phyloP scores from a whole-genome alignment of 78 protist species.

The Speleostelium caveatum region DNA sequence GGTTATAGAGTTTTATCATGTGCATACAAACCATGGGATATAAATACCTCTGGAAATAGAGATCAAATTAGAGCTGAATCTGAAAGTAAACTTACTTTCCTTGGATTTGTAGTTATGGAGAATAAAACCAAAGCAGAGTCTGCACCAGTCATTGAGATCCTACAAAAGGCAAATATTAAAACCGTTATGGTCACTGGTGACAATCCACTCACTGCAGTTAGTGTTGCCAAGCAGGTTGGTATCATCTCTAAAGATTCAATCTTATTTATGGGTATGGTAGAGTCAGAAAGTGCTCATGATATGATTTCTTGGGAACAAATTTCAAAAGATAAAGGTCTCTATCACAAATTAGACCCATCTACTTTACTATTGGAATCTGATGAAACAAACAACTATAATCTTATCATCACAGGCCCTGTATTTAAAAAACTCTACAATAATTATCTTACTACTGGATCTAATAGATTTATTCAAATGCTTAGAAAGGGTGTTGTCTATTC shows the following conservation, averaged over 20 bases:
- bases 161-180: conserved; percentile 80
- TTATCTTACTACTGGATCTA: conserved; percentile 1
- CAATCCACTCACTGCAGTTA: conserved; percentile 92
- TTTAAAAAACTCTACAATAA: conserved; percentile 56
- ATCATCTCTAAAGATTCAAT: conserved; percentile 42
- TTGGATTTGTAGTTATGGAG: conserved; percentile 82
- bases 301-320: conserved; percentile 30
- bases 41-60: background rate
- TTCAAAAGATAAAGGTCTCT: background rate
- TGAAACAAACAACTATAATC: background rate
- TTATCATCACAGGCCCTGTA: conserved; percentile 66
- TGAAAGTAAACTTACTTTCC: conserved; percentile 75
- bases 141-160: conserved; percentile 32
- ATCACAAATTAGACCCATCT: conserved; percentile 33
- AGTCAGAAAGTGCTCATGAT: background rate
- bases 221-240: conserved; percentile 89
- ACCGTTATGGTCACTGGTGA: conserved; percentile 91
- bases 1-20: conserved; percentile 93
- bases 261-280: conserved; percentile 33
- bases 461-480: conserved; percentile 19
- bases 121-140: conserved; percentile 87
- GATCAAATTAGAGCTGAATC: conserved; percentile 23
- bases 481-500: conserved; percentile 84
- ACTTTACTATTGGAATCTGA: conserved; percentile 21
- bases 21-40: conserved; percentile 59